These are phyloP conservation scores for Oryza australiensis DNA, from an alignment of 176 grass and related monocot species.

Conservation along the genomic window DNA sequence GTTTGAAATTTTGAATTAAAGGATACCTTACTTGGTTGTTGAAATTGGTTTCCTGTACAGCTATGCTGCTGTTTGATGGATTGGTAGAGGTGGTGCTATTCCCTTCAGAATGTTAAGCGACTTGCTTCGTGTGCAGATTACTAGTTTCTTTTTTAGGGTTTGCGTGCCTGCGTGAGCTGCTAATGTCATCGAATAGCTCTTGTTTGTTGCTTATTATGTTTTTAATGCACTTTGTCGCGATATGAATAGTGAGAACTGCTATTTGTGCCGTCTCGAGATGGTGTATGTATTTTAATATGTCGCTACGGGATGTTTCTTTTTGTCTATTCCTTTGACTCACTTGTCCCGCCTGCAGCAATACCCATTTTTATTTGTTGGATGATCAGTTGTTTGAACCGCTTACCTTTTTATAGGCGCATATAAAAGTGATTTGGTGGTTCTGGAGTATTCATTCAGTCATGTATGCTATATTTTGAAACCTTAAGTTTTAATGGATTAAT, in stretches of 20 bases:
- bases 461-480: neutral
- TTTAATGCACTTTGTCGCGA: neutral
- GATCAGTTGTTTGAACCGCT: neutral
- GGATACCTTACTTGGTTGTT: neutral
- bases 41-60: no score
- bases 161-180: neutral
- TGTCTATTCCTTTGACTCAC: neutral
- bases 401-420: neutral
- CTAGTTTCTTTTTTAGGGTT: conserved; percentile 12
- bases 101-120: neutral
- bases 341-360: neutral
- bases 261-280: neutral
- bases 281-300: neutral
- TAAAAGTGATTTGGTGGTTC: neutral
- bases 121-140: neutral
- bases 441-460: neutral
- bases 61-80: neutral
- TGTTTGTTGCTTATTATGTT: neutral
- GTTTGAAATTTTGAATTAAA: no score
- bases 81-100: conserved; percentile 5
- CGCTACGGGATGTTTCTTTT: neutral
- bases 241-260: neutral
- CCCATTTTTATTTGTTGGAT: neutral
- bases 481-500: neutral
- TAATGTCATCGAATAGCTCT: neutral